Evolutionary conservation across 352 stramenopile genomes (phyloP).

Genomic region (Globisporangium emineosum): DNA sequence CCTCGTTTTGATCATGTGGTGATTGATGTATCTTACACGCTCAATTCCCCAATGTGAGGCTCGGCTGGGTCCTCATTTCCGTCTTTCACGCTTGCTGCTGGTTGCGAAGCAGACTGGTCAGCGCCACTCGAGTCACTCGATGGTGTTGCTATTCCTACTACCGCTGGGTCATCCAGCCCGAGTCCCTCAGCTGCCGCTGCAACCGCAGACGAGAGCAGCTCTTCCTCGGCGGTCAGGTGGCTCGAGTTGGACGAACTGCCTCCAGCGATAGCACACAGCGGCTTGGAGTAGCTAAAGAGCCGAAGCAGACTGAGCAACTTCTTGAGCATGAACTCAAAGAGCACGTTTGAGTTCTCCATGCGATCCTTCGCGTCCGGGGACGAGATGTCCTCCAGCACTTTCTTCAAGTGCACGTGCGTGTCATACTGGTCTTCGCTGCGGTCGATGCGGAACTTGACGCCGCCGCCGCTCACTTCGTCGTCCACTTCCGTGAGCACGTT

Average conservation of each 20-base stretch:
- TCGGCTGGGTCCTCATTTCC: background rate
- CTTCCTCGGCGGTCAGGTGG: background rate
- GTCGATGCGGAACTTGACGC: conserved; percentile 74
- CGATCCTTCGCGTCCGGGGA: conserved; percentile 66
- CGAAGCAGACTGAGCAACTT: conserved; percentile 70
- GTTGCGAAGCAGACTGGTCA: background rate
- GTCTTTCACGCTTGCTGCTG: background rate
- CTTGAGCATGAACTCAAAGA: conserved; percentile 74
- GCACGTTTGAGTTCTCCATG: conserved; percentile 76
- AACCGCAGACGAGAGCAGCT: background rate
- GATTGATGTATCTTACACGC: background rate
- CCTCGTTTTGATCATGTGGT: background rate
- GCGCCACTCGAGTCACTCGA: background rate
- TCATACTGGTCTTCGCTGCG: conserved; percentile 55
- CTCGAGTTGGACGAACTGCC: background rate
- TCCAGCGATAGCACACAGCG: conserved; percentile 16
- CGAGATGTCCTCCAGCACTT: conserved; percentile 56
- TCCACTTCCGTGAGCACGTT: conserved; percentile 74
- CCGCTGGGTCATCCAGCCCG: background rate
- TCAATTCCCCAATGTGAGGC: background rate
- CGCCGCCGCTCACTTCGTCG: conserved; percentile 47
- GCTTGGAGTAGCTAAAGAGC: conserved; percentile 73
- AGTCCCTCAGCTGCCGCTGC: background rate
- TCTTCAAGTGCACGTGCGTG: conserved; percentile 67
- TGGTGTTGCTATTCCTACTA: background rate